Percentiles rank a stretch among this genome's conserved stretches.
phyloP scores from a whole-genome alignment of 495 filamentous ascomycete species.

The Aspergillus sclerotiicarbonarius region DNA sequence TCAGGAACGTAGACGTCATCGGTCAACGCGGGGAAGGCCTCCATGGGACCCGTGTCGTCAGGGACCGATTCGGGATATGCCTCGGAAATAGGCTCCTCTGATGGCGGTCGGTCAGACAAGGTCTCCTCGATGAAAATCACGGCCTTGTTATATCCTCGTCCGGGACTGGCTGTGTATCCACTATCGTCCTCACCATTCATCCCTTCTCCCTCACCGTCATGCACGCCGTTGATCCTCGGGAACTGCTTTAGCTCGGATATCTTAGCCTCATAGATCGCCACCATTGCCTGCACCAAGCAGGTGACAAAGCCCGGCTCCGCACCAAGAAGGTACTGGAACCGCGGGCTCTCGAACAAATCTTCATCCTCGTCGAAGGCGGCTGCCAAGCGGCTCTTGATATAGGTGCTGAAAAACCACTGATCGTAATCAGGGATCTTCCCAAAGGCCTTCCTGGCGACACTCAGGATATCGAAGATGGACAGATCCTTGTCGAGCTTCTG shows the following conservation, averaged over 20 bases:
- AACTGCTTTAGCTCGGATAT: neutral
- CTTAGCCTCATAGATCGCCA: slow-evolving; percentile 1
- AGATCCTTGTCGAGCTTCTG: slow-evolving; percentile 10
- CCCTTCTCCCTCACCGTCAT: neutral
- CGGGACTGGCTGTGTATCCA: neutral
- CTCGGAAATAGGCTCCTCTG: neutral
- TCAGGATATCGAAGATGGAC: slow-evolving; percentile 4
- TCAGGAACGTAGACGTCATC: neutral
- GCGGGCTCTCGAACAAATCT: neutral
- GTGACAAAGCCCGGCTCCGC: neutral
- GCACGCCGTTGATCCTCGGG: neutral
- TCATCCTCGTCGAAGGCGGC: slow-evolving; percentile 12
- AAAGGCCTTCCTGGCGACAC: slow-evolving; percentile 4
- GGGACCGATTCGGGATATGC: neutral
- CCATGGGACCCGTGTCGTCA: neutral
- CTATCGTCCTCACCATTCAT: neutral
- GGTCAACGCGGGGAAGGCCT: neutral
- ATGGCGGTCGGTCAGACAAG: neutral
- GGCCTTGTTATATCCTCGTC: neutral
- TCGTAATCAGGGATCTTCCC: slow-evolving; percentile 5
- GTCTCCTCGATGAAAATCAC: neutral
- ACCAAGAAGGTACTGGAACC: slow-evolving; percentile 3
- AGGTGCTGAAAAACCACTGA: slow-evolving; percentile 8
- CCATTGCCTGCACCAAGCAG: slow-evolving; percentile 1
- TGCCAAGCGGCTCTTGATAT: slow-evolving; percentile 6